Evolutionary conservation across 1,284 basidiomycete genomes (phyloP).

Genomic region (Rhizoctonia solani): DNA sequence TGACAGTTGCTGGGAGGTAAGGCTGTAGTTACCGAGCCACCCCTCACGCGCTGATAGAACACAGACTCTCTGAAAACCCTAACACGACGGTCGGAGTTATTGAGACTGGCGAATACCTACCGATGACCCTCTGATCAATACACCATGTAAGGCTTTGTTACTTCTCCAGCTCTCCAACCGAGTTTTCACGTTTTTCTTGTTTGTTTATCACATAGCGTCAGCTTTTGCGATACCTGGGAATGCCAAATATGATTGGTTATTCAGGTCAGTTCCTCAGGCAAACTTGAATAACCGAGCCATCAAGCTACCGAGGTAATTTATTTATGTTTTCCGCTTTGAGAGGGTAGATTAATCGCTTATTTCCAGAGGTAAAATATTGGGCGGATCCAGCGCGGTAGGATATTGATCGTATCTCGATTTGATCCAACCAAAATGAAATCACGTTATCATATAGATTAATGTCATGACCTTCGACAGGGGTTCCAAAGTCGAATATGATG

Average conservation of each 20-base stretch:
- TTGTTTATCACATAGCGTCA: not conserved
- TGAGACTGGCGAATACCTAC: slow-evolving; percentile 10
- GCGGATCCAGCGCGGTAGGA: slow-evolving; percentile 15
- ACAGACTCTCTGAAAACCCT: slow-evolving; percentile 18
- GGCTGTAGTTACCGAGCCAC: not conserved
- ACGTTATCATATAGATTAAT: not conserved
- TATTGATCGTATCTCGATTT: not conserved
- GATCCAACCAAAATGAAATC: not conserved
- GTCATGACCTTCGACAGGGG: slow-evolving; percentile 13
- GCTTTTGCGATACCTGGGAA: slow-evolving; percentile 31
- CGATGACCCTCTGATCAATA: slow-evolving; percentile 18
- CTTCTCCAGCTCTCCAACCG: not conserved
- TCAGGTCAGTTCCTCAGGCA: slow-evolving; percentile 35
- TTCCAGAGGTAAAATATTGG: slow-evolving; percentile 26
- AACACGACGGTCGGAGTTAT: slow-evolving; percentile 6
- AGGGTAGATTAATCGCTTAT: not conserved
- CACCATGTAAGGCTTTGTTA: not conserved
- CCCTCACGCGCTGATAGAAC: not conserved
- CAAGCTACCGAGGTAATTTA: slow-evolving; percentile 3
- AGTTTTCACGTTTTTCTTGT: not conserved
- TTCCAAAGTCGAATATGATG: slow-evolving; percentile 28
- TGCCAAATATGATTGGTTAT: slow-evolving; percentile 40
- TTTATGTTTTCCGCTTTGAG: not conserved
- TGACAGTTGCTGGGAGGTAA: slow-evolving; percentile 23
- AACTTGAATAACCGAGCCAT: slow-evolving; percentile 12